Base-by-base conservation (phyloP, 192 early-diverging fungal species). In the Backusella morwellensis region DNA sequence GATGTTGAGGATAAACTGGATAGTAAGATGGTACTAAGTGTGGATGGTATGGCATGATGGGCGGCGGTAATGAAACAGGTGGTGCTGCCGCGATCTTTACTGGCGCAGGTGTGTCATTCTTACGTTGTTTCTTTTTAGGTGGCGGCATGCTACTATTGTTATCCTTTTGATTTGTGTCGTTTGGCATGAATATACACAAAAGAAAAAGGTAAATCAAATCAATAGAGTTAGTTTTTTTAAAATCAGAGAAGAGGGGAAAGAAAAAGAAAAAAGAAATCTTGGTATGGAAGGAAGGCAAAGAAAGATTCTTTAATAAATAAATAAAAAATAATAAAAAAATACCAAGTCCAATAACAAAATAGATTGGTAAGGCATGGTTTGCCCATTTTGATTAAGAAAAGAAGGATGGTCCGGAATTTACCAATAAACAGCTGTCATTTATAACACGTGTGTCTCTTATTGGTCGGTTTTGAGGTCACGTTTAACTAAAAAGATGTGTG, bases 391-490 rank as follows among this genome's bases (percentile, higher is more conserved):
- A 41, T 21, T 70, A 38, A 35, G 38, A 41, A 72, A 29, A 32
- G 15, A 29, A 50, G 70, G 42, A 72, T 72, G 26, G 26, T 17
- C 32, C 15, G 14, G 26, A 47, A 32, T 50, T 72, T 72, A 72
- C 70, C 70, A 72, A 72, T 72, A 47, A 44, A 3, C 26, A 50
- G 40, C 41, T 40, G 23, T 41, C 40, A 38, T 44, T 38, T 29
- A 75, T 21, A 68, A 41, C 74, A 75, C 74, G 74, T 75, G 63
- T 75, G 32, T 32, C 29, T 75, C 66, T 68, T 66, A 75, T 75
- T 75, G 74, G 74, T 11, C 32, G 38, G 23, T 35, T 50, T 42
- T 35, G 15, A n/a, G 29, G 63, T 75, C 74, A 75, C 74, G 74
- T 75, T 75, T 44, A 63, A 12, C 56, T 8, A 63, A 63, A 63